These are phyloP conservation scores for Scedosporium apiospermum DNA, from an alignment of 2,329 filamentous ascomycete species.

Conservation along the genomic window DNA sequence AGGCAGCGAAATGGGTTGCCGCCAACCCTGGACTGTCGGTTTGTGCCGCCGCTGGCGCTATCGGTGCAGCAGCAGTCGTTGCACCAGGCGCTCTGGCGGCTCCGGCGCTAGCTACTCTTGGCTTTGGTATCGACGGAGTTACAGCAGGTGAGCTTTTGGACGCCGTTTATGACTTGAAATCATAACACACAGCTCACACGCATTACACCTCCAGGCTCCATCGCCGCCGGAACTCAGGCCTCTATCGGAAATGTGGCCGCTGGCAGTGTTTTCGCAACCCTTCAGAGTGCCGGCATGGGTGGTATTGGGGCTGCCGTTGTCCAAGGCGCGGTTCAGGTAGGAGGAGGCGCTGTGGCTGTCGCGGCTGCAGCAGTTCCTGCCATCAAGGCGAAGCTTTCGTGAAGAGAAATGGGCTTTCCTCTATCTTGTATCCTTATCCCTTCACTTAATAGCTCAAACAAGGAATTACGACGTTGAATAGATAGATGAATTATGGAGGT, in stretches of 20 bases:
- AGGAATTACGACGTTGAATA: too few species aligned
- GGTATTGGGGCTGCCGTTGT: constrained; percentile 17
- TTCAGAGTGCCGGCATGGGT: constrained; percentile 21
- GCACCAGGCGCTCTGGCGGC: background rate
- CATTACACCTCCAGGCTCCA: constrained; percentile 11
- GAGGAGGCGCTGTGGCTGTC: constrained; percentile 1
- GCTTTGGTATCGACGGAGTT: background rate
- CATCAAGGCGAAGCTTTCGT: too few species aligned
- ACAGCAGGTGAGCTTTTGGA: too few species aligned
- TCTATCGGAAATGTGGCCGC: constrained; percentile 18
- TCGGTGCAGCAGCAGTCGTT: background rate
- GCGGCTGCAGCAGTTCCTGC: background rate
- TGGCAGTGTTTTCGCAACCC: constrained; percentile 16
- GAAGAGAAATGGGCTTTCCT: too few species aligned
- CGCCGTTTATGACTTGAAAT: background rate
- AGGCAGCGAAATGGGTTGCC: background rate
- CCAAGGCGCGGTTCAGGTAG: constrained; percentile 11
- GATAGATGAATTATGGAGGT: too few species aligned
- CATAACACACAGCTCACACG: too few species aligned
- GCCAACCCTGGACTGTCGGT: background rate
- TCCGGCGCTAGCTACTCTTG: background rate
- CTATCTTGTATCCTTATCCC: too few species aligned
- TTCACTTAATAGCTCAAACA: too few species aligned
- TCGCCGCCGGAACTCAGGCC: constrained; percentile 17
- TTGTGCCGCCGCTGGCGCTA: background rate